A percentile compares a stretch with the other conserved stretches of the same genome.
Conservation (phyloP, 1,139 yeast genomes). For the Scheffersomyces insectosa region DNA sequence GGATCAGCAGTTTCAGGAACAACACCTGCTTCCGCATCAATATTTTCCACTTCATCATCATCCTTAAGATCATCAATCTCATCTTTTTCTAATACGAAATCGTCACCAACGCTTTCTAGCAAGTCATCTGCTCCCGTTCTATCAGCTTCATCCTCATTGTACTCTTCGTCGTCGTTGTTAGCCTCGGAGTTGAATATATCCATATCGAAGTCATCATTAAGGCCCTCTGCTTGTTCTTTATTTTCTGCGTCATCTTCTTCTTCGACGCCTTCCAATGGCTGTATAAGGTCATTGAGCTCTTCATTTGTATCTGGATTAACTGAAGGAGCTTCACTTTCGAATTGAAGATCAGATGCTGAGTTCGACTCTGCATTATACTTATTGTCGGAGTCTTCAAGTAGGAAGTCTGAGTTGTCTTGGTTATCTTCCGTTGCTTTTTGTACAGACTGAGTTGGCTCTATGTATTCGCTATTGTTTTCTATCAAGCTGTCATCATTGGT, state of each 20-base stretch:
- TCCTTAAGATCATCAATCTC: too few species aligned
- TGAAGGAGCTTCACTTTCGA: neutral
- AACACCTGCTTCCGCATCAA: too few species aligned
- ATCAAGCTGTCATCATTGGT: neutral
- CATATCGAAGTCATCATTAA: conserved; percentile 5
- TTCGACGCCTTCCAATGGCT: neutral
- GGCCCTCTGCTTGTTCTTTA: neutral
- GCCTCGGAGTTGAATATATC: neutral
- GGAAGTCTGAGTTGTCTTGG: neutral
- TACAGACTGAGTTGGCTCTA: neutral
- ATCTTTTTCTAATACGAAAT: too few species aligned
- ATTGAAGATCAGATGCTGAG: neutral
- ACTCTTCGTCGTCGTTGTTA: neutral
- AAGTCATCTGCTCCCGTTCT: too few species aligned
- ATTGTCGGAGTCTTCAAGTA: neutral
- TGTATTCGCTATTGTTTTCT: neutral
- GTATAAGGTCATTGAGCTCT: neutral
- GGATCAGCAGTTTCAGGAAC: too few species aligned
- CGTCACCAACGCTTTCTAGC: too few species aligned
- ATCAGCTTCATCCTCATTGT: conserved; percentile 1
- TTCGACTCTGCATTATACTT: neutral
- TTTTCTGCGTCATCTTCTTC: neutral
- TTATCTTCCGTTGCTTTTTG: neutral
- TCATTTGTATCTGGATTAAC: neutral
- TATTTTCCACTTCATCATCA: too few species aligned